Evolutionary conservation across 2,329 filamentous ascomycete species (phyloP).

Genomic region (Beauveria rudraprayagi): DNA sequence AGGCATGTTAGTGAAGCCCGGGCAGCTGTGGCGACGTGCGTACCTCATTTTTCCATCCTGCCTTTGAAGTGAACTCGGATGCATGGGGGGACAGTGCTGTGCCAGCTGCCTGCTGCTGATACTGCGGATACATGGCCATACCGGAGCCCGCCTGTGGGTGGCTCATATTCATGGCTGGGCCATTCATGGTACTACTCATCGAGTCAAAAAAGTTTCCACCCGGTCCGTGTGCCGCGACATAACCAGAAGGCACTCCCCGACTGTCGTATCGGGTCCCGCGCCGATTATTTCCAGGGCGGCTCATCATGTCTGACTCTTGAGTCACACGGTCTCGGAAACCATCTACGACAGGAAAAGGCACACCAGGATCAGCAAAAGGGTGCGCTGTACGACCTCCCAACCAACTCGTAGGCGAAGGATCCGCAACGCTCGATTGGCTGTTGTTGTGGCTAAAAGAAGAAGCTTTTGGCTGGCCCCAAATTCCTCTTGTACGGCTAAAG

Average conservation of each 20-base stretch:
- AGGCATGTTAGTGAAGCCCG: conserved; percentile 14
- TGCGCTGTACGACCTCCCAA: conserved; percentile 32
- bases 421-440: conserved; percentile 28
- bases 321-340: conserved; percentile 39
- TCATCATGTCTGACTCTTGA: conserved; percentile 40
- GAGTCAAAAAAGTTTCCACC: conserved; percentile 28
- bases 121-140: conserved; percentile 38
- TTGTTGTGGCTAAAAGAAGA: conserved; percentile 28
- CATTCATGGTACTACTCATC: conserved; percentile 27
- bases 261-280: conserved; percentile 41
- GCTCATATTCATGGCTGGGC: conserved; percentile 24
- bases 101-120: conserved; percentile 49
- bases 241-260: conserved; percentile 30
- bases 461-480: conserved; percentile 46
- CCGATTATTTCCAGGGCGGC: conserved; percentile 34
- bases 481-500: conserved; percentile 46
- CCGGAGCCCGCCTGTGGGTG: conserved; percentile 31
- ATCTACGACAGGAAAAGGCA: conserved; percentile 29
- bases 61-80: conserved; percentile 59
- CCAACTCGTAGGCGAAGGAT: conserved; percentile 35
- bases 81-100: conserved; percentile 66
- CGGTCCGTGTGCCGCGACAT: conserved; percentile 27
- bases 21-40: conserved; percentile 13
- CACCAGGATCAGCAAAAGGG: conserved; percentile 33
- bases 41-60: conserved; percentile 49